A percentile compares a stretch with the other conserved stretches of the same genome.
Evolutionary conservation across 2,329 filamentous ascomycete genomes (phyloP).

Genomic region (Talaromyces sp.): DNA sequence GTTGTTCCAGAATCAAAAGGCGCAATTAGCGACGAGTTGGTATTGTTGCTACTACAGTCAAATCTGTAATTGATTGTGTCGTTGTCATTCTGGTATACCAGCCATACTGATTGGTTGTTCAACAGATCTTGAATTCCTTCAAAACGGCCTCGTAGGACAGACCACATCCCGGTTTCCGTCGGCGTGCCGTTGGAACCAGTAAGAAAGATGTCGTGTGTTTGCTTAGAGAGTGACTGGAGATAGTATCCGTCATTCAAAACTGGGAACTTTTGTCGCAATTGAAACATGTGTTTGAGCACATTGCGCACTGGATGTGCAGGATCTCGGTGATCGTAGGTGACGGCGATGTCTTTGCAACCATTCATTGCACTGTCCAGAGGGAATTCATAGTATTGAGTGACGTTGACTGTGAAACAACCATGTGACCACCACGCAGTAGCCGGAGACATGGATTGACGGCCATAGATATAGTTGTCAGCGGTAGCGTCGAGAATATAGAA

Average conservation of each 20-base stretch:
- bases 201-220: slow-evolving; percentile 47
- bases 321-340: slow-evolving; percentile 58
- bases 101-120: slow-evolving; percentile 44
- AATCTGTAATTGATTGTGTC: slow-evolving; percentile 51
- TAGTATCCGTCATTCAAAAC: slow-evolving; percentile 57
- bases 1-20: slow-evolving; percentile 51
- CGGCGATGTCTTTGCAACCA: slow-evolving; percentile 54
- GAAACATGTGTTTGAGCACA: slow-evolving; percentile 58
- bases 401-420: slow-evolving; percentile 56
- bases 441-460: slow-evolving; percentile 58
- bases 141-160: slow-evolving; percentile 49
- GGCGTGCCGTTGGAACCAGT: slow-evolving; percentile 49
- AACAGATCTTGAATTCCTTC: slow-evolving; percentile 49
- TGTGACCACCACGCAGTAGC: slow-evolving; percentile 60
- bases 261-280: slow-evolving; percentile 53
- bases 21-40: slow-evolving; percentile 43
- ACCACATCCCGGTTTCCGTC: slow-evolving; percentile 59
- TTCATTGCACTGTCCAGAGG: slow-evolving; percentile 49
- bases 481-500: slow-evolving; percentile 62
- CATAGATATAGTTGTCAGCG: slow-evolving; percentile 61
- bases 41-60: slow-evolving; percentile 49
- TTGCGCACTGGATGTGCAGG: slow-evolving; percentile 58
- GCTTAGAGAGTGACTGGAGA: slow-evolving; percentile 52
- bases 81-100: slow-evolving; percentile 44
- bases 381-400: slow-evolving; percentile 54